phyloP scores from a whole-genome alignment of 305 asterid species.

The Fraxinus floribunda region DNA sequence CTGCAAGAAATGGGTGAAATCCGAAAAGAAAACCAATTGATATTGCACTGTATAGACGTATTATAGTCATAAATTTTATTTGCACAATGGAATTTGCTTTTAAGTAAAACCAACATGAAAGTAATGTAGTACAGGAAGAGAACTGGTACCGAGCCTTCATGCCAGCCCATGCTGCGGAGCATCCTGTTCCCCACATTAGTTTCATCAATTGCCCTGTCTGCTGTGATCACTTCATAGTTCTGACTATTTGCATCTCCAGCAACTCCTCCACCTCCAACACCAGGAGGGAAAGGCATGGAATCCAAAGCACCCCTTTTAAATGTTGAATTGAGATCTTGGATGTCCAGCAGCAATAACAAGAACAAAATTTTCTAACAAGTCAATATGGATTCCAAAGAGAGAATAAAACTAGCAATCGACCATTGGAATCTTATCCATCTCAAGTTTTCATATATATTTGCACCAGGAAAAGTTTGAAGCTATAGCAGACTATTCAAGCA shows the following conservation, averaged over 20 bases:
- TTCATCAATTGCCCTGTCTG: slow-evolving; percentile 90
- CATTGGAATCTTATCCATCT: slow-evolving; percentile 55
- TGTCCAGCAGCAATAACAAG: slow-evolving; percentile 44
- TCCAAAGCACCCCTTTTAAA: slow-evolving; percentile 73
- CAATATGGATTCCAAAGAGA: slow-evolving; percentile 51
- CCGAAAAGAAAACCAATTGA: neutral
- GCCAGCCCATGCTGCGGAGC: slow-evolving; percentile 99
- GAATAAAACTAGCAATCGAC: slow-evolving; percentile 54
- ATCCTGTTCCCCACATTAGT: slow-evolving; percentile 93
- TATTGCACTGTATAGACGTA: neutral
- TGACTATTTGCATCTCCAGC: slow-evolving; percentile 60
- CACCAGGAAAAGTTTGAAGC: slow-evolving; percentile 42
- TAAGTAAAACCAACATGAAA: neutral
- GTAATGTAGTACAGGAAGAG: slow-evolving; percentile 45
- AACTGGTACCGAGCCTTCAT: slow-evolving; percentile 97
- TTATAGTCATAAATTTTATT: slow-evolving; percentile 9
- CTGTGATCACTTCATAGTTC: slow-evolving; percentile 84
- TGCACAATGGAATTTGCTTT: neutral
- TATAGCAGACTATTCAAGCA: slow-evolving; percentile 39
- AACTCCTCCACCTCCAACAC: slow-evolving; percentile 95
- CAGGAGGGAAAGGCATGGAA: slow-evolving; percentile 99
- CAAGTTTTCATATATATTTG: slow-evolving; percentile 35
- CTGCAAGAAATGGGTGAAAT: neutral
- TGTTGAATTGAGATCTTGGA: slow-evolving; percentile 76
- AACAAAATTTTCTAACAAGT: slow-evolving; percentile 76